These are phyloP conservation scores for Trichothecium roseum DNA, from an alignment of 2,329 filamentous ascomycete genomes.

Conservation along the genomic window DNA sequence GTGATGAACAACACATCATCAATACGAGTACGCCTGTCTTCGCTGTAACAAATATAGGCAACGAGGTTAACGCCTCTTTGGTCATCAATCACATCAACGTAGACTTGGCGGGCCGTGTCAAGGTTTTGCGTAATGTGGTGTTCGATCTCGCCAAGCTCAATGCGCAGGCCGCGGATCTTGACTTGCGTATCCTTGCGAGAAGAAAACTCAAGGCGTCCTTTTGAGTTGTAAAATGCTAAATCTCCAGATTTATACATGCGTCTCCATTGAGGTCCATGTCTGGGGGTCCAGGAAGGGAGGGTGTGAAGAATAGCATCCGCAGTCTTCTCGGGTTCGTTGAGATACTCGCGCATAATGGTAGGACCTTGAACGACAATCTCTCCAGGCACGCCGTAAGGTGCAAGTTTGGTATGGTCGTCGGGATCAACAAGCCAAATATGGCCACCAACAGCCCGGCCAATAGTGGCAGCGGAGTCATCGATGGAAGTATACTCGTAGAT, in stretches of 20 bases:
- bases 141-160: constrained; percentile 20
- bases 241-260: constrained; percentile 6
- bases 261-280: constrained; percentile 6
- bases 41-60: constrained; percentile 19
- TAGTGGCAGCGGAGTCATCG: constrained; percentile 1
- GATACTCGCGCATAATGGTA: constrained; percentile 7
- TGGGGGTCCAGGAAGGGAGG: constrained; percentile 16
- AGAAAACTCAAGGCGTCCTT: constrained; percentile 27
- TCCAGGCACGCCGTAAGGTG: constrained; percentile 6
- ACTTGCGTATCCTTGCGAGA: constrained; percentile 45
- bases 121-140: constrained; percentile 3
- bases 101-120: constrained; percentile 5
- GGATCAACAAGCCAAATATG: constrained; percentile 7
- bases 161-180: constrained; percentile 42
- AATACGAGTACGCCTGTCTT: constrained; percentile 1
- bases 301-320: constrained; percentile 10
- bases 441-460: constrained; percentile 4
- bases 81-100: constrained; percentile 31
- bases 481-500: constrained; percentile 1
- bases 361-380: constrained; percentile 11
- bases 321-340: constrained; percentile 2
- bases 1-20: background rate
- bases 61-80: constrained; percentile 30
- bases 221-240: constrained; percentile 7
- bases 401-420: constrained; percentile 7